Percentiles rank a stretch among this genome's conserved stretches.
Conservation (phyloP, 2,329 filamentous ascomycete genomes). For the Botrytis elliptica region DNA sequence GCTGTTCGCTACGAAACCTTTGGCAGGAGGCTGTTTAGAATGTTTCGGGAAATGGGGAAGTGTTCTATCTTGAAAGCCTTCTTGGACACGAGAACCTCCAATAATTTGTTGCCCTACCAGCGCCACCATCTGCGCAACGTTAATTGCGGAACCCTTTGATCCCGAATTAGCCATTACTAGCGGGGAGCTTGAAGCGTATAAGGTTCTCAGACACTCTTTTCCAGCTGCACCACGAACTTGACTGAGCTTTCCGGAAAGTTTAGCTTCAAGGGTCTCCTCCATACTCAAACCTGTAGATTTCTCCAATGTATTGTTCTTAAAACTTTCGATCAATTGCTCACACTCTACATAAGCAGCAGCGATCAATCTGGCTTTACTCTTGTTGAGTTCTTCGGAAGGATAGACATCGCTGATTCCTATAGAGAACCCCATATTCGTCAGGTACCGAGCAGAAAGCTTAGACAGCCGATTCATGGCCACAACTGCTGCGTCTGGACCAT, state of each 20-base stretch:
- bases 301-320: slow-evolving; percentile 75
- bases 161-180: slow-evolving; percentile 97
- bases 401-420: slow-evolving; percentile 96
- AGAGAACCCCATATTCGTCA: slow-evolving; percentile 91
- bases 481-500: slow-evolving; percentile 83
- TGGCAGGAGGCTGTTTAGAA: slow-evolving; percentile 85
- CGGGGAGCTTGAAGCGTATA: slow-evolving; percentile 89
- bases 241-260: slow-evolving; percentile 86
- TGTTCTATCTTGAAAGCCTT: slow-evolving; percentile 95
- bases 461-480: slow-evolving; percentile 91
- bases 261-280: slow-evolving; percentile 87
- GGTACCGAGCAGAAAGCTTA: slow-evolving; percentile 82
- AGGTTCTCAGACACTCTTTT: slow-evolving; percentile 82
- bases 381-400: slow-evolving; percentile 68
- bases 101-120: slow-evolving; percentile 98
- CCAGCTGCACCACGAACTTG: slow-evolving; percentile 90
- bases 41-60: slow-evolving; percentile 95
- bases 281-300: slow-evolving; percentile 88
- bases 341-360: slow-evolving; percentile 75
- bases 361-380: slow-evolving; percentile 74
- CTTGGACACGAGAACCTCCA: slow-evolving; percentile 83
- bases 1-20: slow-evolving; percentile 95
- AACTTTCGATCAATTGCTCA: slow-evolving; percentile 78
- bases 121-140: slow-evolving; percentile 98
- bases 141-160: slow-evolving; percentile 95